Base-by-base conservation (phyloP, 352 stramenopile genomes). In the Blastocystis sp. region DNA sequence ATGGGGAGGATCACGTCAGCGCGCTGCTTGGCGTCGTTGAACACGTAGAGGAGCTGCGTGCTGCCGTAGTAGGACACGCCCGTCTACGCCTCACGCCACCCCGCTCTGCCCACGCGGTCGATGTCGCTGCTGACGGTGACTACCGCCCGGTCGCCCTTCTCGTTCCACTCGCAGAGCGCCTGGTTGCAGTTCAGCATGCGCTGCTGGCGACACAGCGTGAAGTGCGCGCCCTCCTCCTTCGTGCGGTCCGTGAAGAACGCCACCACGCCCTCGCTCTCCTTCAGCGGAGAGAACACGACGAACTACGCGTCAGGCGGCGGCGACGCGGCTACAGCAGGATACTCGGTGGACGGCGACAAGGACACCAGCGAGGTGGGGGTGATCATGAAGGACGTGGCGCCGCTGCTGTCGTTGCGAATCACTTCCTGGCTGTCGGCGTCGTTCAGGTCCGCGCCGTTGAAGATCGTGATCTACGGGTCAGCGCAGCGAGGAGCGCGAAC, bases 61-160 rank as follows among this genome's bases (percentile, higher is more conserved):
- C 71, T 21, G 26, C 71, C 71, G 59, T 81, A 81, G 71, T 81
- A 81, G 6, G 71, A 81, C 3, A 37, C 71, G 9, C 41, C 71
- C n/a, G 37, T 81, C 71, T 81, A 61, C 24, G 29, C 9, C 13
- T 63, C 24, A 66, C 21, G 4, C 24, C 3, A 16, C 1, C 24
- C 3, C 24, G 24, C 31, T 26, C 21, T 12, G 31, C 41, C 19
- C 66, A 81, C 71, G n/a, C 24, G 29, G 37, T 81, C 71, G n/a
- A 81, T 51, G 59, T 81, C 71, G 59, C 50, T 81, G 50, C 71
- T 51, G 33, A 66, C 37, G 6, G 35, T 62, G 2, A 81, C 1
- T 13, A 63, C 50, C 29, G 37, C 35, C n/a, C 41, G 71, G 16
- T 81, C 71, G 50, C 71, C 71, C 33, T 45, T 19, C 24, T 4